phyloP scores from a whole-genome alignment of 2,329 filamentous ascomycete genomes.

The Alternaria triticimaculans region DNA sequence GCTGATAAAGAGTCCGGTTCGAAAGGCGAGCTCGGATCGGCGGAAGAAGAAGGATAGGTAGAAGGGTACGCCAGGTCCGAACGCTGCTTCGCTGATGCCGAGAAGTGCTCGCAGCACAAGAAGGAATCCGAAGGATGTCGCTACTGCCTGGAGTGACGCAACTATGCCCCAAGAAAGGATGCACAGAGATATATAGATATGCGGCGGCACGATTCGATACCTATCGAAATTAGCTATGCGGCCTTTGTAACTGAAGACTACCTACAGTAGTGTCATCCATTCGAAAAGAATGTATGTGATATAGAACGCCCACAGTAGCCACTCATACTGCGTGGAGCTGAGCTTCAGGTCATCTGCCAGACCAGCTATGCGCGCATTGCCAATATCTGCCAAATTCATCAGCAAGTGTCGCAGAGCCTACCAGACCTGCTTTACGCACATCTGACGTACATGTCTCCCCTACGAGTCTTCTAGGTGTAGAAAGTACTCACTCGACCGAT shows the following conservation, averaged over 20 bases:
- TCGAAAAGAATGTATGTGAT: constrained; percentile 69
- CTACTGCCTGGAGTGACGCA: constrained; percentile 71
- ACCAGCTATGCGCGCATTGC: constrained; percentile 68
- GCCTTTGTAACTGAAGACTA: background rate
- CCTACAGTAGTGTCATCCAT: constrained; percentile 68
- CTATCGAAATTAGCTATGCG: constrained; percentile 26
- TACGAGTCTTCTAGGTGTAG: background rate
- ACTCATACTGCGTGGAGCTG: constrained; percentile 64
- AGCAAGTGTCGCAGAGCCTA: background rate
- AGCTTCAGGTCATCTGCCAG: constrained; percentile 61
- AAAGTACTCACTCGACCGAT: constrained; percentile 73
- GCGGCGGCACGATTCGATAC: constrained; percentile 65
- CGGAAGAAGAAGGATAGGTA: constrained; percentile 70
- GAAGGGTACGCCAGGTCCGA: constrained; percentile 68
- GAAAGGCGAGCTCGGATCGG: constrained; percentile 77
- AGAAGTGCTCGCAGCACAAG: constrained; percentile 66
- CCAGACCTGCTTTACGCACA: background rate
- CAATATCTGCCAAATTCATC: constrained; percentile 56
- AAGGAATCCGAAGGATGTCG: constrained; percentile 59
- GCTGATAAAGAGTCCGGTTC: constrained; percentile 86
- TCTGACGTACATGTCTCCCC: constrained; percentile 32
- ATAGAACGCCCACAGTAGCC: constrained; percentile 68
- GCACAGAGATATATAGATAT: constrained; percentile 67
- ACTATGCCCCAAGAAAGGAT: constrained; percentile 81
- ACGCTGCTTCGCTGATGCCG: constrained; percentile 67